Evolutionary conservation across 2,329 filamentous ascomycete species (phyloP), one percentile per base, ranked within the genome.

Genomic region (Chalaropsis thielavioides): DNA sequence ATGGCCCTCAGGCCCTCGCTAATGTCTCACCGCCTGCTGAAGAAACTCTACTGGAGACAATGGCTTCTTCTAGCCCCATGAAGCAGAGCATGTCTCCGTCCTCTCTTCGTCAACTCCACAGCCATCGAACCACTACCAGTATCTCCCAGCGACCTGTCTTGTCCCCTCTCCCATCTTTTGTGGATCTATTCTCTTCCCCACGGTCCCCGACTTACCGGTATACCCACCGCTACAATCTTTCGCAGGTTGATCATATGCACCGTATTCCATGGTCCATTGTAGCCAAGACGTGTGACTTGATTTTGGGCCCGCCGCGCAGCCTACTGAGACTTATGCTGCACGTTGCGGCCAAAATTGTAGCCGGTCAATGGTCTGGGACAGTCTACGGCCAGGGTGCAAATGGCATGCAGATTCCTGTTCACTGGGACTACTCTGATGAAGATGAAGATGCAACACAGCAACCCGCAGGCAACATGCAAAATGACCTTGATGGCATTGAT

Each of bases 251-350:
- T 43, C 75, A 77, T 0, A 76, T 80, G 41, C 78, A 79, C 63
- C 76, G 80, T 54, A 76, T 87, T 38, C 82, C 84, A 0, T 77
- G 83, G 62, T 81, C 84, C 2, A 81, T 95, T 38, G 81, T 95
- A 31, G 83, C 86, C 65, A 92, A 89, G 74, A 91, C 90, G 0
- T 85, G 83, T 68, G 85, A 89, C 62, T 80, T 94, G 38, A 80
- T 95, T 3, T 76, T 96, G 15, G 85, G 88, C 0, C 90, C 90
- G n/a, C 90, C 92, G 0, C 83, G 86, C 17, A 84, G 92, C 70
- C 80, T 95, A 1, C 82, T 95, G 43, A 80, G 83, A 31, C 78
- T 95, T 49, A 91, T 96, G 80, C 80, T 96, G 3, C 84, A 85
- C 65, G 89, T 96, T 65, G 89, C 91, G 0, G 86, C 88, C 0